Evolutionary conservation across 2,329 filamentous ascomycete genomes (phyloP).

Genomic region (Fusarium coicis): DNA sequence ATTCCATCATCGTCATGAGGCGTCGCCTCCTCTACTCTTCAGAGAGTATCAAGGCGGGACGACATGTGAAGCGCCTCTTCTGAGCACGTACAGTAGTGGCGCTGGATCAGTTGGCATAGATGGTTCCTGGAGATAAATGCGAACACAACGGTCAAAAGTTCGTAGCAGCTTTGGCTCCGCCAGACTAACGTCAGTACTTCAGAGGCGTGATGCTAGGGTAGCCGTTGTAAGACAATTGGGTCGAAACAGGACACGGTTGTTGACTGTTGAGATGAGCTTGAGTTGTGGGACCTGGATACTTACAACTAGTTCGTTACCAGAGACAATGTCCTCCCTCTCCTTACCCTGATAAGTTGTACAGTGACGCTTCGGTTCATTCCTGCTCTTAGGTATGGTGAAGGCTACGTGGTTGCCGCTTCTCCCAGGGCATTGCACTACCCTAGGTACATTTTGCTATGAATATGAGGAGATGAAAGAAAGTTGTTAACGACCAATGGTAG

Average conservation of each 20-base stretch:
- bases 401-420: background rate
- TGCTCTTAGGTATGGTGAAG: background rate
- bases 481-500: background rate
- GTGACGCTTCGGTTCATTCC: background rate
- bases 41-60: conserved; percentile 5
- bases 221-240: conserved; percentile 18
- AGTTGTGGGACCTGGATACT: background rate
- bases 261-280: conserved; percentile 9
- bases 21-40: conserved; percentile 10
- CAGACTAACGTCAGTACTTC: conserved; percentile 11
- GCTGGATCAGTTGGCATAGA: conserved; percentile 12
- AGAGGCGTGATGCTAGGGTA: conserved; percentile 6
- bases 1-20: conserved; percentile 23
- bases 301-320: background rate
- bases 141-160: conserved; percentile 40
- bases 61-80: conserved; percentile 17
- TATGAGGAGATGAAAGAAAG: background rate
- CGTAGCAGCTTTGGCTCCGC: conserved; percentile 21
- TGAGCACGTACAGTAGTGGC: background rate
- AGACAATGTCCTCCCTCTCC: background rate
- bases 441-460: background rate
- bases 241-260: conserved; percentile 21
- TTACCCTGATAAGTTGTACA: background rate
- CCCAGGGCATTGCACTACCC: background rate
- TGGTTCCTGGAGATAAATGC: conserved; percentile 19